Evolutionary conservation across 2,329 filamentous ascomycete genomes (phyloP), one percentile per base, ranked within the genome.

Genomic region (Phaeosphaeriaceae sp.): DNA sequence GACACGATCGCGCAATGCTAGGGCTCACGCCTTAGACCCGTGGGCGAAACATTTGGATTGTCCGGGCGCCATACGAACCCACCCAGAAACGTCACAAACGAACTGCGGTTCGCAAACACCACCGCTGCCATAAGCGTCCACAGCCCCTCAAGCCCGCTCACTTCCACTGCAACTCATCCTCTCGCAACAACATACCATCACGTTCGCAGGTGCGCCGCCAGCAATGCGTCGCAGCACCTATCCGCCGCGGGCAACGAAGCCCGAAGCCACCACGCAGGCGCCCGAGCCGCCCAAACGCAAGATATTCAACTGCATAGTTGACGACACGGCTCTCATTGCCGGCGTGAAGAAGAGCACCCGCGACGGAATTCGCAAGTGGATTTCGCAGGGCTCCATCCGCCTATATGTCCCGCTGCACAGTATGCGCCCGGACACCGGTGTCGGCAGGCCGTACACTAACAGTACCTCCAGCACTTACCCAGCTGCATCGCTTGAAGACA

Each of bases 291-390:
- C 75, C 33, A 63, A 63, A 62, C 78, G 81, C 64, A 83, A 83
- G 74, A 68, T 83, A 56, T 83, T 84, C 78, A 83, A 83, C 75
- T 84, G 82, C 70, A 83, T 84, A 62, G 80, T 83, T 63, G 82
- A 84, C 67, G 82, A 84, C 63, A 81, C 79, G 20, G 82, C 82
- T 31, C 68, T 84, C 62, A 77, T 83, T 55, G 81, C 81, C 42
- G 82, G 82, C 57, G 80, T 82, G 49, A 83, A 83, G 76, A 81
- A 78, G 69, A 82, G 79, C 71, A 83, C 82, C 54, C 76, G 81
- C 62, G 82, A 84, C 66, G 82, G 82, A 52, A 82, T 84, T 61
- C 76, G 80, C 69, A 82, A 83, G 70, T 84, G 82, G 82, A 76
- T 83, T 41, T 76, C 78, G 57, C 80, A 80, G 60, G 81, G 79